Conservation (phyloP, 805 yeast species). For the Dipodascopsis tothii region DNA sequence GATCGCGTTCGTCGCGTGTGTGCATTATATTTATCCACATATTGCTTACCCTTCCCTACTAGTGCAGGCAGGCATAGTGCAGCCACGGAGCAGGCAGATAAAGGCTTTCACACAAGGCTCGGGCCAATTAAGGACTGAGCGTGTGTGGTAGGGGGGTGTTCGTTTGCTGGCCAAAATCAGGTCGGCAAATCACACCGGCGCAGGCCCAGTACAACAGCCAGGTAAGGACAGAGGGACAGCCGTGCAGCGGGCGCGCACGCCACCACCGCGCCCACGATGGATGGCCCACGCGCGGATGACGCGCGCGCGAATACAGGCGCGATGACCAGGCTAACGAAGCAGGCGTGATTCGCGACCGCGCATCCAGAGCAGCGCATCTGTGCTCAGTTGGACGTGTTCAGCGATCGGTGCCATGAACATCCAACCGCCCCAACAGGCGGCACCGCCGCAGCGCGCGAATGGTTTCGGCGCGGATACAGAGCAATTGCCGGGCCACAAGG, state of each 20-base stretch:
- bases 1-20: not conserved
- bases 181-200: not conserved
- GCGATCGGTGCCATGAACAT: not conserved
- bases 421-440: not conserved
- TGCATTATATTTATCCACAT: no score
- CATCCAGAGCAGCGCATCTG: not conserved
- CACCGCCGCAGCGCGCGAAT: not conserved
- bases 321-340: not conserved
- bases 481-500: not conserved
- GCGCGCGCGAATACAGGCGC: not conserved
- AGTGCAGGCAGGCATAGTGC: not conserved
- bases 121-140: no score
- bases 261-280: not conserved
- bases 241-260: not conserved
- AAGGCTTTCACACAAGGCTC: no score
- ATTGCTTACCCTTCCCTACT: not conserved
- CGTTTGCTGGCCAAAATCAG: no score
- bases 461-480: not conserved
- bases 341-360: not conserved
- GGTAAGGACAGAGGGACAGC: not conserved
- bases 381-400: not conserved
- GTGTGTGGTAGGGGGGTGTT: no score
- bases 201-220: not conserved
- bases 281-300: not conserved
- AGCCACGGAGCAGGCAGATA: not conserved